phyloP scores from a whole-genome alignment of 805 yeast species.

The Schwanniomyces sp. region DNA sequence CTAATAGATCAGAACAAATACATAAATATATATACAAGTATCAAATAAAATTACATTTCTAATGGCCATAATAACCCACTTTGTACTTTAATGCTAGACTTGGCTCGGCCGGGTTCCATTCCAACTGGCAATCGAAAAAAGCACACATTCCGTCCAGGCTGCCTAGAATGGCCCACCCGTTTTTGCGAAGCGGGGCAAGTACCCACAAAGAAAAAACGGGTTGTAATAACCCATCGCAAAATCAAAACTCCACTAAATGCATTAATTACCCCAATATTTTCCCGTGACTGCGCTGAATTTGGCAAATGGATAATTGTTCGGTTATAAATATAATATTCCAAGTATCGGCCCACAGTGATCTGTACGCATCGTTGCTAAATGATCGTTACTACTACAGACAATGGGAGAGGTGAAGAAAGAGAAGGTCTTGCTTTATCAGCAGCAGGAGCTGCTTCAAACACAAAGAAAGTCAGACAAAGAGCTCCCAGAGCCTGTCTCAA shows the following conservation, averaged over 20 bases:
- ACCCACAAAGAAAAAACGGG: neutral
- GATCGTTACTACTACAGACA: neutral
- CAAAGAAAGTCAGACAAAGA: constrained; percentile 3
- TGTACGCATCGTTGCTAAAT: neutral
- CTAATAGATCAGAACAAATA: constrained; percentile 1
- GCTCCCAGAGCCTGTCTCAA: constrained; percentile 3
- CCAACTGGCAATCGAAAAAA: neutral
- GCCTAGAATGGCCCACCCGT: neutral
- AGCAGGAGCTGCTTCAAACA: neutral
- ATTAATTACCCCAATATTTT: constrained; percentile 1
- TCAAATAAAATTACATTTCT: constrained; percentile 1
- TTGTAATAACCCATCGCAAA: neutral
- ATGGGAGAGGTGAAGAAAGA: constrained; percentile 2
- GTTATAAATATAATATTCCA: constrained; percentile 2
- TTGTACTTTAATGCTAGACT: neutral
- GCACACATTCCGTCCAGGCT: neutral
- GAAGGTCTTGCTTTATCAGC: neutral
- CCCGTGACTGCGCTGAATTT: constrained; percentile 1
- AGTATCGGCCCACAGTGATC: neutral
- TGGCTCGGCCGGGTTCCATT: neutral
- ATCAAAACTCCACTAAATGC: neutral
- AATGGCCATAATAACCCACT: neutral
- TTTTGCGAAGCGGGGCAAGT: neutral
- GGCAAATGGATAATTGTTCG: neutral
- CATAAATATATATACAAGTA: constrained; percentile 1